Base-by-base conservation (phyloP, 2,329 filamentous ascomycete species). In the Stachybotrys chartarum region DNA sequence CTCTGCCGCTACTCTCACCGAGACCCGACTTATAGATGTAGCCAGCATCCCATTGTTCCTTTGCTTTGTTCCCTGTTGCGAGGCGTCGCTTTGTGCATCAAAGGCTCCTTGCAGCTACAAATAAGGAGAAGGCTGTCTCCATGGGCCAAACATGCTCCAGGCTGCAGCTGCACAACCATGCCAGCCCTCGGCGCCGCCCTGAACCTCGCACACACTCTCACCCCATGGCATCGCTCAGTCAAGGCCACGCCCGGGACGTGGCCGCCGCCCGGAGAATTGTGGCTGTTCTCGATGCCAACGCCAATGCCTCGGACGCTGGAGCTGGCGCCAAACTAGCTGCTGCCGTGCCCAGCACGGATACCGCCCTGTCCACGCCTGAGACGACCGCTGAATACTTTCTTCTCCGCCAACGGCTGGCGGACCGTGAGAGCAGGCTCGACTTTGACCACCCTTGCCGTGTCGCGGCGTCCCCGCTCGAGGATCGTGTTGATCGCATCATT, bases 361-460 rank as follows among this genome's bases (percentile, higher is more conserved):
- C 30, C 17, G 7, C 51, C 18, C 39, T 50, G 14, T 47, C 24
- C 30, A 56, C 52, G n/a, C 55, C 59, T 50, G 54, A 46, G 12
- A 47, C 58, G 5, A 52, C 56, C 12, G 61, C 60, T 8, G 63
- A 63, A 17, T 78, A 77, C 57, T 51, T 65, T 11, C 50, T 54
- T 42, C 47, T 64, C 30, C 73, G 75, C 30, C 48, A 61, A 0
- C 59, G 63, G 12, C 50, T 76, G 3, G 54, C 65, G 18, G 52
- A 57, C 4, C 61, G 64, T 3, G 75, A 79, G 58, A 62, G 60
- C 7, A 62, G 61, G 4, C 59, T 77, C 6, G 69, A 67, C 3
- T 80, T 78, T 61, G 76, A 78, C 57, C 64, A 69, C 53, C 56
- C 53, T 6, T 75, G 72, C 59, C 66, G 65, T 24, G 45, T 48